Conservation (phyloP, 2,329 filamentous ascomycete species). For the Ophiocordyceps camponoti-leonardi region DNA sequence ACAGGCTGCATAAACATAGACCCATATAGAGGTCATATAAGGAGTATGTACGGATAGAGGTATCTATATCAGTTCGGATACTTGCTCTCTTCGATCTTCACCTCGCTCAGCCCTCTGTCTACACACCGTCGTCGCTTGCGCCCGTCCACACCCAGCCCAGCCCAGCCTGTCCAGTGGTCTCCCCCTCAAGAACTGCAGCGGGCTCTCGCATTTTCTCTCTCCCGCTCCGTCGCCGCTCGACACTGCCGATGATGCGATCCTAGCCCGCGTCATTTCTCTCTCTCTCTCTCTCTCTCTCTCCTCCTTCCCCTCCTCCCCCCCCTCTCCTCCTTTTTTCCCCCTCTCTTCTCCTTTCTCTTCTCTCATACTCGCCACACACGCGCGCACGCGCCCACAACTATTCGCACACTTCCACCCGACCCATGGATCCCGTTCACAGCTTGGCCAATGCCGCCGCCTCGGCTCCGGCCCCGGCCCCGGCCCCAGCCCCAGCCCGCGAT, state of each 20-base stretch:
- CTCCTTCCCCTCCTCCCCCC: neutral
- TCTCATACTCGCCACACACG: slow-evolving; percentile 2
- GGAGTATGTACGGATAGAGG: neutral
- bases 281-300: neutral
- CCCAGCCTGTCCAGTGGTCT: neutral
- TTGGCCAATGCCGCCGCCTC: slow-evolving; percentile 14
- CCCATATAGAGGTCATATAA: neutral
- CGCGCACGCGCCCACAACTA: neutral
- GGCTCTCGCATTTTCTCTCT: neutral
- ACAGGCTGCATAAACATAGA: neutral
- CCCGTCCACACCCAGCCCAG: neutral
- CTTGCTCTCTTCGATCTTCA: neutral
- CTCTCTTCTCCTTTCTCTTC: neutral
- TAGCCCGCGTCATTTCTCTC: neutral
- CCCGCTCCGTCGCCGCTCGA: neutral
- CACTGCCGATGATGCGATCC: neutral
- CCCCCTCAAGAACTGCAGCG: neutral
- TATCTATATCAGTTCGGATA: neutral
- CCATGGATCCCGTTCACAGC: slow-evolving; percentile 22
- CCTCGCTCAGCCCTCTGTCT: neutral
- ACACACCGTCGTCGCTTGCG: neutral
- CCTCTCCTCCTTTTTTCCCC: neutral
- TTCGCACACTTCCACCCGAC: neutral
- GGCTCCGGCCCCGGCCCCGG: slow-evolving; percentile 2
- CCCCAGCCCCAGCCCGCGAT: neutral